Conservation (phyloP, 805 yeast genomes). For the Zygosaccharomyces gambellarensis region DNA sequence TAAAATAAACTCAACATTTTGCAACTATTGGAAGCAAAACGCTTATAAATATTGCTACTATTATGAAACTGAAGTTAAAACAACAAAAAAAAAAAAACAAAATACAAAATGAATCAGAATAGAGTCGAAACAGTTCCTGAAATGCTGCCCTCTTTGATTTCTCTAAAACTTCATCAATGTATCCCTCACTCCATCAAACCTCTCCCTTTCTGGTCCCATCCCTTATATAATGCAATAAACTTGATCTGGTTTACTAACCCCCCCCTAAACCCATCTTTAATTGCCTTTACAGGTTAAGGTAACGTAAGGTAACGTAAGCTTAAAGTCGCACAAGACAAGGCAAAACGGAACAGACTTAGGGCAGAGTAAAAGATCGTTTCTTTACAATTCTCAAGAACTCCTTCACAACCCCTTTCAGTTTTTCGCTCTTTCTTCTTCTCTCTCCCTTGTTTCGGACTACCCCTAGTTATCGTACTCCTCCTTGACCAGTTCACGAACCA, state of each 20-base stretch:
- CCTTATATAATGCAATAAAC: neutral
- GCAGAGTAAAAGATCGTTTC: too few species aligned
- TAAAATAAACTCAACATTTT: neutral
- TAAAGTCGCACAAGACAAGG: too few species aligned
- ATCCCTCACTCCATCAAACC: neutral
- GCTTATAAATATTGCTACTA: neutral
- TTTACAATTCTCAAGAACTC: too few species aligned
- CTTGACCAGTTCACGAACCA: conserved; percentile 36
- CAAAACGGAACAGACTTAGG: too few species aligned
- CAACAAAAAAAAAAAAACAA: neutral
- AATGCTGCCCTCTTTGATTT: neutral
- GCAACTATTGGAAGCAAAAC: neutral
- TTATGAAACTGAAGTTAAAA: neutral
- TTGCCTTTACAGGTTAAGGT: neutral
- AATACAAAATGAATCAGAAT: neutral
- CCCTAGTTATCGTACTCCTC: conserved; percentile 33
- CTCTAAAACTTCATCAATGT: neutral
- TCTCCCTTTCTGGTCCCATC: neutral
- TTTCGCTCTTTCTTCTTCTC: neutral
- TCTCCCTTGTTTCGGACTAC: neutral
- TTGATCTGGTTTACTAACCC: neutral
- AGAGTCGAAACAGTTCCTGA: neutral
- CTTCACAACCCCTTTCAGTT: neutral
- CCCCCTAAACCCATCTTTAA: neutral
- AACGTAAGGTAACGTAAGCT: neutral